Conservation (phyloP, 2,329 filamentous ascomycete species). For the Cordyceps javanica region DNA sequence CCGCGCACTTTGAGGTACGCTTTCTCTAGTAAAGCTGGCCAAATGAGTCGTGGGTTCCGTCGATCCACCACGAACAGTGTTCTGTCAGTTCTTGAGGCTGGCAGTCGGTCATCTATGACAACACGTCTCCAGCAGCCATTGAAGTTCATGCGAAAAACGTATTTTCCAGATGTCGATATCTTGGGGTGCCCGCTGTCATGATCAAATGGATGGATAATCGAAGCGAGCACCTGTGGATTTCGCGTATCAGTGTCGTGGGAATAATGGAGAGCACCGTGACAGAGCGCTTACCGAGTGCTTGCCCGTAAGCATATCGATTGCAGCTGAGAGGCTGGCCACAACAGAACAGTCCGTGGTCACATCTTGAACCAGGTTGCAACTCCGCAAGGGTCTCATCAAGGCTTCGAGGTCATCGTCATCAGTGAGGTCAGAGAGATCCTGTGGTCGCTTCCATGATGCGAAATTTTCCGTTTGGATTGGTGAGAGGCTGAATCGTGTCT, state of each 20-base stretch:
- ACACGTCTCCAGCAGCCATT: constrained; percentile 89
- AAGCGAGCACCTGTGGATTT: constrained; percentile 54
- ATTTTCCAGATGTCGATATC: constrained; percentile 76
- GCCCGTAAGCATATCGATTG: constrained; percentile 62
- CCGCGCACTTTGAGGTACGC: constrained; percentile 93
- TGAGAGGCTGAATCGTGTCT: constrained; percentile 65
- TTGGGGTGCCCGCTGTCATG: constrained; percentile 47
- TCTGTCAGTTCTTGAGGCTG: constrained; percentile 66
- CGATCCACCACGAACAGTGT: constrained; percentile 84
- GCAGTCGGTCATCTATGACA: constrained; percentile 81
- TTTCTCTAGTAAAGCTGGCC: constrained; percentile 92
- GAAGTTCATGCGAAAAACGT: constrained; percentile 88
- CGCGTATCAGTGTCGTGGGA: background rate
- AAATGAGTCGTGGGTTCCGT: constrained; percentile 72
- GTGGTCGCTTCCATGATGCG: constrained; percentile 73
- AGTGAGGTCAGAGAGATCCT: constrained; percentile 52
- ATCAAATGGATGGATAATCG: constrained; percentile 72
- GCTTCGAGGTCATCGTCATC: constrained; percentile 26
- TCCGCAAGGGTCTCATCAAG: constrained; percentile 50
- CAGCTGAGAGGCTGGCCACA: constrained; percentile 87
- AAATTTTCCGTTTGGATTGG: constrained; percentile 69
- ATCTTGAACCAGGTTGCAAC: constrained; percentile 86
- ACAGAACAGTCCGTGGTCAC: constrained; percentile 95
- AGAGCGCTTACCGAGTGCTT: constrained; percentile 53
- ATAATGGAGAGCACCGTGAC: background rate